A percentile compares a stretch with the other conserved stretches of the same genome.
These are phyloP conservation scores for Verticillium zaregamsianum DNA, from an alignment of 2,329 filamentous ascomycete species.

Conservation along the genomic window DNA sequence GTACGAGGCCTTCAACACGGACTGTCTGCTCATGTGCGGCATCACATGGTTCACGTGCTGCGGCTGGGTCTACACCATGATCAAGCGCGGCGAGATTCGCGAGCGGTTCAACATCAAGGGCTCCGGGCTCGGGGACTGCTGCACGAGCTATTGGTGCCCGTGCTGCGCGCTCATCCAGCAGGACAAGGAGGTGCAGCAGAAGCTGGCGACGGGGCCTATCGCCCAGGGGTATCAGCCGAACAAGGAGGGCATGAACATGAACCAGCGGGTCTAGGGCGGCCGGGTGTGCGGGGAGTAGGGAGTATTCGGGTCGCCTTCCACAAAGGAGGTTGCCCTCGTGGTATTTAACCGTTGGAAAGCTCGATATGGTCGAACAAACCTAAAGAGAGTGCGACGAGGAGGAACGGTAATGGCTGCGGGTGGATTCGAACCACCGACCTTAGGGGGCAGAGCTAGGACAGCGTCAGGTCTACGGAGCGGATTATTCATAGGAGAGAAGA, in stretches of 20 bases:
- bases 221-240: conserved; percentile 31
- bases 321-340: no score
- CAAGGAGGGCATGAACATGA: conserved; percentile 33
- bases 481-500: not conserved
- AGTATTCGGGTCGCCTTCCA: no score
- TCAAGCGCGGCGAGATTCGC: conserved; percentile 51
- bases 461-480: not conserved
- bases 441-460: not conserved
- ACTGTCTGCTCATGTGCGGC: conserved; percentile 35
- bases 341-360: no score
- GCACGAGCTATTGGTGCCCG: conserved; percentile 48
- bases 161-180: conserved; percentile 56
- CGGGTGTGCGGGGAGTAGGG: not conserved
- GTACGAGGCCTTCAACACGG: conserved; percentile 33
- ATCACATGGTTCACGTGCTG: conserved; percentile 35
- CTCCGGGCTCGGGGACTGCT: conserved; percentile 43
- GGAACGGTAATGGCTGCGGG: not conserved
- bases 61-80: conserved; percentile 43
- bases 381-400: no score
- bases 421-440: not conserved
- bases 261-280: not conserved
- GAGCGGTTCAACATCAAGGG: conserved; percentile 50
- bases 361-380: no score
- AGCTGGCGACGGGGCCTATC: conserved; percentile 18
- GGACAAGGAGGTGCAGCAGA: conserved; percentile 45